Conservation (phyloP, 1,284 basidiomycete species). For the Pseudozyma sp. region DNA sequence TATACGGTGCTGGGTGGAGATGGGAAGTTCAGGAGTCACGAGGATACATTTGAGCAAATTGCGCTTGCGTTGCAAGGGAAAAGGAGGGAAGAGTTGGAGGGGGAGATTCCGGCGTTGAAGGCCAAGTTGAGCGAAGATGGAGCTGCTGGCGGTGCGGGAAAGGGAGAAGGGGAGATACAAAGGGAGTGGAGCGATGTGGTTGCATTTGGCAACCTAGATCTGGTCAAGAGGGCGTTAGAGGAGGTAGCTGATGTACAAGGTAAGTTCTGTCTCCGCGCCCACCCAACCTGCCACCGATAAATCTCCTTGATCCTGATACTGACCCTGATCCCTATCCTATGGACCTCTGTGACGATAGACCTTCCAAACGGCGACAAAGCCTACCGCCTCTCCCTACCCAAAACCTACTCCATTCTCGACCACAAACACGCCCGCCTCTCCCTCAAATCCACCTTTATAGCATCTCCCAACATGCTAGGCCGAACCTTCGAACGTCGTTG, state of each 20-base stretch:
- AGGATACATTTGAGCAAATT: constrained; percentile 41
- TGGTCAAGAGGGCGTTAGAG: constrained; percentile 15
- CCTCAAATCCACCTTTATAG: constrained; percentile 19
- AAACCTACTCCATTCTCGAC: constrained; percentile 29
- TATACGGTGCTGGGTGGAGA: constrained; percentile 9
- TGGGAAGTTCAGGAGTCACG: constrained; percentile 25
- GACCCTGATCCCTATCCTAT: constrained; percentile 3
- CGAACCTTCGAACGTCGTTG: constrained; percentile 39
- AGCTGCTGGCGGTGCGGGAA: background rate
- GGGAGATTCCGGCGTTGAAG: constrained; percentile 10
- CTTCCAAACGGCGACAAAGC: constrained; percentile 32
- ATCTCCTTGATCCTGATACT: too few species aligned
- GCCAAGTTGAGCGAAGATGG: background rate
- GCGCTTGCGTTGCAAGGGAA: constrained; percentile 10
- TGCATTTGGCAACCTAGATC: constrained; percentile 17
- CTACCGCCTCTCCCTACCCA: constrained; percentile 32
- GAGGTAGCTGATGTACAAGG: constrained; percentile 40
- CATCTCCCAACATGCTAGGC: constrained; percentile 39
- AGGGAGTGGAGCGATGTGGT: constrained; percentile 42
- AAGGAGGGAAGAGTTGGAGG: constrained; percentile 15
- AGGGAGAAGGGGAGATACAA: constrained; percentile 8
- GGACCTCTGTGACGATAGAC: constrained; percentile 6
- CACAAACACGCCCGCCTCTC: constrained; percentile 21
- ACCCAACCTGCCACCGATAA: background rate
- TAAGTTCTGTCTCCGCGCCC: constrained; percentile 8